These are phyloP conservation scores for Chromosphaera perkinsii DNA, from an alignment of 208 protist genomes.

Conservation along the genomic window DNA sequence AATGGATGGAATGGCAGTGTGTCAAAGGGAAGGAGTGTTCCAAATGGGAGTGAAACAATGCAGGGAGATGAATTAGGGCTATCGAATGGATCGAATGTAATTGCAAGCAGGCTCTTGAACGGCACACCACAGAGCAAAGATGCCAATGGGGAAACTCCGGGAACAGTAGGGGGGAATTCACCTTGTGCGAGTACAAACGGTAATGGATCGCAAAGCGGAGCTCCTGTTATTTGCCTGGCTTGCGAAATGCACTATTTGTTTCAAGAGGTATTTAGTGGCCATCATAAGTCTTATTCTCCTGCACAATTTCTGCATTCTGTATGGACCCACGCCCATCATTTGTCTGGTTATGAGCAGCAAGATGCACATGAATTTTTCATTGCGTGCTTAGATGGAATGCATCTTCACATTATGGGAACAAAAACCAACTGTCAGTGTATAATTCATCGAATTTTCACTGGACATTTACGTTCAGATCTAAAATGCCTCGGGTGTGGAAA, in stretches of 20 bases:
- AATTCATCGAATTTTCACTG: constrained; percentile 65
- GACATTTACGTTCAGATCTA: constrained; percentile 56
- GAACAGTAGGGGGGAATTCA: too few species aligned
- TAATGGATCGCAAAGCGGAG: too few species aligned
- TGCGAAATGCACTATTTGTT: constrained; percentile 26
- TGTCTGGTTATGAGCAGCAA: constrained; percentile 70
- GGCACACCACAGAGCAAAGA: too few species aligned
- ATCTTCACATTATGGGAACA: constrained; percentile 50
- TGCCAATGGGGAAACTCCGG: too few species aligned
- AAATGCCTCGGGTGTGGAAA: constrained; percentile 52
- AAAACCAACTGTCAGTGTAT: constrained; percentile 54
- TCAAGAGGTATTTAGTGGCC: constrained; percentile 27
- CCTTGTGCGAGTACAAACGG: too few species aligned
- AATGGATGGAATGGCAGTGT: too few species aligned
- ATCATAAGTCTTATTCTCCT: constrained; percentile 53
- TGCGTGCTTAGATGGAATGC: constrained; percentile 54
- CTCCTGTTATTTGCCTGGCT: too few species aligned
- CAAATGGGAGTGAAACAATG: too few species aligned
- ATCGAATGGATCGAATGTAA: too few species aligned
- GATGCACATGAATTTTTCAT: constrained; percentile 77
- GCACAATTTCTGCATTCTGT: constrained; percentile 61
- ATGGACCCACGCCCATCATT: constrained; percentile 56
- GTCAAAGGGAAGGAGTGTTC: too few species aligned
- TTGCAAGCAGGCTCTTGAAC: too few species aligned
- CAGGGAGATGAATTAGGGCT: too few species aligned